These are phyloP conservation scores for Geotrichum bryndzae DNA, from an alignment of 1,139 yeast genomes.

Conservation along the genomic window DNA sequence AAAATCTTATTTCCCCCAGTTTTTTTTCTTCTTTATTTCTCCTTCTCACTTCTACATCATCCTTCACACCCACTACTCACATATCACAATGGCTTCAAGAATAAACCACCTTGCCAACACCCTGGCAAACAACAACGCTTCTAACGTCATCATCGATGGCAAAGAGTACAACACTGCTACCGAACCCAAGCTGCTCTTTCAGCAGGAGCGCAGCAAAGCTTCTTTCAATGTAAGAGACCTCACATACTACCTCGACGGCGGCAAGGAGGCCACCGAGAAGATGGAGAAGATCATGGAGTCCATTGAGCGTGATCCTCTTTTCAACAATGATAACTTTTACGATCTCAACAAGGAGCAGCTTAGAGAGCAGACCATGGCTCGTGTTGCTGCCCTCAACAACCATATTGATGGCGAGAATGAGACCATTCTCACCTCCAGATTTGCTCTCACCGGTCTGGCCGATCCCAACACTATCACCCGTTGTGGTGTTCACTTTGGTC, in stretches of 20 bases:
- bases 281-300: slow-evolving; percentile 42
- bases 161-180: slow-evolving; percentile 22
- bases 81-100: background rate
- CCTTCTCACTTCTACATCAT: background rate
- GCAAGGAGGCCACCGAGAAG: slow-evolving; percentile 39
- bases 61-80: background rate
- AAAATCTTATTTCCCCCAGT: background rate
- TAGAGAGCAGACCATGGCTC: slow-evolving; percentile 45
- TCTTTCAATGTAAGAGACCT: slow-evolving; percentile 40
- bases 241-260: slow-evolving; percentile 47
- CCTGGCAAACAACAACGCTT: slow-evolving; percentile 3
- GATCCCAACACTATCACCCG: slow-evolving; percentile 61
- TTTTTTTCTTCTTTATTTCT: background rate
- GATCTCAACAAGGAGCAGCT: slow-evolving; percentile 45
- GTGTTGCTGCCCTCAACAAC: slow-evolving; percentile 41
- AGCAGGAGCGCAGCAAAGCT: slow-evolving; percentile 41
- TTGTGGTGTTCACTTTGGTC: slow-evolving; percentile 61
- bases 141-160: slow-evolving; percentile 24
- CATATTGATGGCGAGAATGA: slow-evolving; percentile 38
- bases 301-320: slow-evolving; percentile 47
- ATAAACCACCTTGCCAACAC: slow-evolving; percentile 3
- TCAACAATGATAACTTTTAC: slow-evolving; percentile 43
- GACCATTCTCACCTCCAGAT: slow-evolving; percentile 26
- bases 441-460: slow-evolving; percentile 39
- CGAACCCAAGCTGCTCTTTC: slow-evolving; percentile 24